Base-by-base conservation (phyloP, 768 basidiomycete genomes). In the Omphalotus guepiniiformis region DNA sequence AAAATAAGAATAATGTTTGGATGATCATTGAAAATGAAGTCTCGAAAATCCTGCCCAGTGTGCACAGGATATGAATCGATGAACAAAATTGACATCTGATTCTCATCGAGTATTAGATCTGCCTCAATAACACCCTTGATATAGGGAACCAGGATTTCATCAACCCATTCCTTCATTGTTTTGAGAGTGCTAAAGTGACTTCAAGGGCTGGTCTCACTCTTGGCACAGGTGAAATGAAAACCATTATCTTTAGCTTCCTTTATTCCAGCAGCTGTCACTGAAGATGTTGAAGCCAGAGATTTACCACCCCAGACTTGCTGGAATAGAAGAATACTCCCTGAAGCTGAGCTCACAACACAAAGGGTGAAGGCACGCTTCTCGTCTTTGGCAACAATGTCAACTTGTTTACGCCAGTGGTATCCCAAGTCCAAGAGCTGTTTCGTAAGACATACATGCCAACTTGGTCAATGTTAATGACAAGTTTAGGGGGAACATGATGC, bases 301-400 rank as follows among this genome's bases (percentile, higher is more conserved):
- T 50, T 48, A 0, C 64, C 63, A 5, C 18, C 23, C 58, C 57
- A 68, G 11, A 68, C 49, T 8, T 58, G 56, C 42, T 68, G 65
- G 37, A 66, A 65, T 4, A 64, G 66, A 1, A 69, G 46, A 5
- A 64, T 48, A 13, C 53, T 49, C 1, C 64, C 64, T 3, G 47
- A 44, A 3, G 58, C 42, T 1, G 57, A 53, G 11, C 51, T 57
- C 0, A 61, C 54, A 0, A 68, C 62, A 37, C 53, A 46, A 1
- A 67, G 32, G 4, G 63, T 67, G n/a, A 9, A 58, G 0, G 57
- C 55, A 8, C 41, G 47, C 46, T 57, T 60, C 40, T 60, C 53
- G 23, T 60, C 58, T 37, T 48, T 32, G 9, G 9, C 30, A 15
- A 58, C 26, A 28, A 55, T 54, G 21, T 57, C 35, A 12, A 60